Evolutionary conservation across 2,329 filamentous ascomycete species (phyloP).

Genomic region (Calonectria hawksworthii): DNA sequence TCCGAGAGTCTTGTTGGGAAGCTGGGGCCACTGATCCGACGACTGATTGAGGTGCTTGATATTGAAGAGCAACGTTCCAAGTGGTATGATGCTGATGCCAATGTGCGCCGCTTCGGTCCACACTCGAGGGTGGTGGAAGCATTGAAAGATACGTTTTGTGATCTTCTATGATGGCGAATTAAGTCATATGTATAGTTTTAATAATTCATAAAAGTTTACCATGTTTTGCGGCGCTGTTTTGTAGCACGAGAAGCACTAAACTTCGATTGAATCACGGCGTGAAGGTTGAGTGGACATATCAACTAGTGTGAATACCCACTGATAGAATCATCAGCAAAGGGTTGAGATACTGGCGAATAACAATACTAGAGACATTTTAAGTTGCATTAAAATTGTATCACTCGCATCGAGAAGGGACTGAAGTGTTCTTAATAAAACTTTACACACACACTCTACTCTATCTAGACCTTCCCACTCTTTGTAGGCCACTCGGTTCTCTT

Average conservation of each 20-base stretch:
- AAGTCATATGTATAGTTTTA: background rate
- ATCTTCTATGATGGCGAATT: background rate
- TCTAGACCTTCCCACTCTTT: background rate
- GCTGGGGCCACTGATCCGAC: background rate
- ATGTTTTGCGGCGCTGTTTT: no score
- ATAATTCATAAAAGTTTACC: no score
- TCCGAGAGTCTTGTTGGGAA: background rate
- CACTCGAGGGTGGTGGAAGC: background rate
- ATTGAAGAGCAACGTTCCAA: background rate
- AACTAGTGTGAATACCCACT: no score
- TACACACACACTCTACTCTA: background rate
- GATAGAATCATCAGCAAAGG: no score
- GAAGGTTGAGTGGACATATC: no score
- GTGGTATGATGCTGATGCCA: background rate
- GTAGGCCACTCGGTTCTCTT: background rate
- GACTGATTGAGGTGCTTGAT: background rate
- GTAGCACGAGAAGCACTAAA: no score
- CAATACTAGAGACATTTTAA: no score
- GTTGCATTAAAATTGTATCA: no score
- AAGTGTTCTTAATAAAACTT: background rate
- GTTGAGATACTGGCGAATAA: no score
- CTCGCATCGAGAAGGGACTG: background rate
- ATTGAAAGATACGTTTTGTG: background rate
- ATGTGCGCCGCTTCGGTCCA: background rate
- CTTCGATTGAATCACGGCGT: no score